phyloP scores from a whole-genome alignment of 2,329 filamentous ascomycete species.

The Aspergillus ibericus region DNA sequence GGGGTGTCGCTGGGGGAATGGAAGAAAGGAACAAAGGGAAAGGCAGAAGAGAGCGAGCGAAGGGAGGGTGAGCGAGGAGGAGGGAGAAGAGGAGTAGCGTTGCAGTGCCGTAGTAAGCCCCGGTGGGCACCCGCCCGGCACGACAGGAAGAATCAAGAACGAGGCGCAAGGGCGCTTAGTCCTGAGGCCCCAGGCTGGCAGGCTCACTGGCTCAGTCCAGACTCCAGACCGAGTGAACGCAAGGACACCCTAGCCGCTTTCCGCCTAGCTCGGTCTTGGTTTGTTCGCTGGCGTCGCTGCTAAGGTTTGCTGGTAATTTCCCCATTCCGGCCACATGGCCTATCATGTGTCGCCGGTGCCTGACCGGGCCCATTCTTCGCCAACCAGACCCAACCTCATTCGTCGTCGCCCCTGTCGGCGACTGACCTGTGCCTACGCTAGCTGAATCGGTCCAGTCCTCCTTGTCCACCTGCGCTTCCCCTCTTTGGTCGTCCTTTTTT shows the following conservation, averaged over 20 bases:
- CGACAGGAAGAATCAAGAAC: constrained; percentile 17
- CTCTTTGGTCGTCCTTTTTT: constrained; percentile 3
- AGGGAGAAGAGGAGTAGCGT: not conserved
- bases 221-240: not conserved
- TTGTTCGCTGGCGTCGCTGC: constrained; percentile 16
- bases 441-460: not conserved
- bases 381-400: not conserved
- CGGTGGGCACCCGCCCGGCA: not conserved
- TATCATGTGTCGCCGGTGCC: constrained; percentile 14
- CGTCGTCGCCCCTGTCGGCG: not conserved
- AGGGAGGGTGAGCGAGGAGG: constrained; percentile 6
- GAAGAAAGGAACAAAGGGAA: constrained; percentile 13
- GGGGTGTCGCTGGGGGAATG: constrained; percentile 20
- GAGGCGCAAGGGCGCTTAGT: constrained; percentile 24
- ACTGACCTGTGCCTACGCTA: not conserved
- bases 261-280: constrained; percentile 1
- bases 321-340: constrained; percentile 5
- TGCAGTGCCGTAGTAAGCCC: not conserved
- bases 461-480: not conserved
- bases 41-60: constrained; percentile 9
- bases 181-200: not conserved
- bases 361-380: constrained; percentile 7
- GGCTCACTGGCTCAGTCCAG: not conserved
- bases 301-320: constrained; percentile 12
- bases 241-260: constrained; percentile 6